A percentile compares a stretch with the other conserved stretches of the same genome.
Conservation (phyloP, 1,139 yeast genomes). For the Hemisphaericaspora xylofermentans region DNA sequence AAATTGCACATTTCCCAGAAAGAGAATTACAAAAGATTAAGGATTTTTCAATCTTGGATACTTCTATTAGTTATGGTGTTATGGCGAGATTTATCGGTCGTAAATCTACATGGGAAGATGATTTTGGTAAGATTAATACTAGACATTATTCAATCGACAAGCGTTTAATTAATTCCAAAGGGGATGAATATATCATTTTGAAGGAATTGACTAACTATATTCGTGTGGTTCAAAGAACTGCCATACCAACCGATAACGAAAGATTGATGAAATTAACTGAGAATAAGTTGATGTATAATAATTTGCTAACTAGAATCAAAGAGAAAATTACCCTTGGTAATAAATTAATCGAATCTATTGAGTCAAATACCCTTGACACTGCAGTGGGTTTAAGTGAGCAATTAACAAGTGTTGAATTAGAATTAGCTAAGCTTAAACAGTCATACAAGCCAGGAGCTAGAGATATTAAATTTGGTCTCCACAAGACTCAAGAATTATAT, state of each 20-base stretch:
- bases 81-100: constrained; percentile 44
- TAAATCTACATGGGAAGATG: constrained; percentile 20
- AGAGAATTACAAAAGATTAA: constrained; percentile 15
- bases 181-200: constrained; percentile 45
- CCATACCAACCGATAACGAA: constrained; percentile 13
- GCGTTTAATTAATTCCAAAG: constrained; percentile 33
- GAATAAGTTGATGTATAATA: constrained; percentile 25
- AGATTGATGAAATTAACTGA: constrained; percentile 18
- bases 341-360: constrained; percentile 19
- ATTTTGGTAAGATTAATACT: constrained; percentile 16
- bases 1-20: constrained; percentile 15
- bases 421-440: constrained; percentile 21
- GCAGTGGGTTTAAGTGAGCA: constrained; percentile 17
- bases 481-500: constrained; percentile 13
- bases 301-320: constrained; percentile 27
- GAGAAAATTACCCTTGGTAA: constrained; percentile 28
- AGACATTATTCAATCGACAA: constrained; percentile 17
- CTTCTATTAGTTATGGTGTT: constrained; percentile 37
- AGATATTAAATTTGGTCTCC: constrained; percentile 13
- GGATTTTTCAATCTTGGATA: constrained; percentile 27
- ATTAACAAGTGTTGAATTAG: constrained; percentile 19
- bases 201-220: constrained; percentile 31
- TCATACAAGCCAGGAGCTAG: constrained; percentile 16
- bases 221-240: constrained; percentile 30
- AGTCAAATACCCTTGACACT: constrained; percentile 14